Evolutionary conservation across 1,284 basidiomycete species (phyloP), one percentile per base, ranked within the genome.

Genomic region (Gymnopus androsaceus): DNA sequence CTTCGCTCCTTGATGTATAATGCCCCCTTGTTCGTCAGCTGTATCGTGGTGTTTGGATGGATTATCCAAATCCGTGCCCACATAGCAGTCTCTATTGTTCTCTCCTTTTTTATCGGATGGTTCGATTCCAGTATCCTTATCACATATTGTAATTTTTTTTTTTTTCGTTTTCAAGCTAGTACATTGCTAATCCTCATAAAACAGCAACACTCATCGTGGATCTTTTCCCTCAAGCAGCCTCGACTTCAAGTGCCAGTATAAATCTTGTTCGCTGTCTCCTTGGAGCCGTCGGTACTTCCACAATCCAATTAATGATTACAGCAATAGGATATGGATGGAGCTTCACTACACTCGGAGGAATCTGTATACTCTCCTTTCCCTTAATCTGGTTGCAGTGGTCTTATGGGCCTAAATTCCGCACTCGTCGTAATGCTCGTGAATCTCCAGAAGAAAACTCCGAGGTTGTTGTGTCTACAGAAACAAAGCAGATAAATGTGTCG

Each of bases 101-200:
- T 56, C 2, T 30, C 55, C 11, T 56, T 56, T 30, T 51, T 41
- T 17, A 44, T 51, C 8, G 49, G 55, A 15, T 56, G 49, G 48
- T 51, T 41, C 27, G 41, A 51, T 30, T 36, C 33, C 17, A 44
- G 27, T 28, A 56, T 56, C 19, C 30, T 51, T 2, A 27, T 49
- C 2, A 31, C 55, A 4, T 54, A 45, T 30, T 15, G 53, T 54
- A 21, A 37, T n/a, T n/a, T n/a, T n/a, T n/a, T 30, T 36, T 17
- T 2, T 9, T 4, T 14, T n/a, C 44, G 14, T 15, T 8, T 34
- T 15, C 33, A 15, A 7, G 7, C 33, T 27, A 25, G 25, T 25
- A n/a, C 21, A 12, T 15, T 9, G 21, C 31, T 38, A 11, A 19
- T 14, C 15, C 27, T 17, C 33, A 17, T 12, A 12, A 31, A 8